Evolutionary conservation across 768 basidiomycete species (phyloP), one percentile per base, ranked within the genome.

Genomic region (Podaxis sp.): DNA sequence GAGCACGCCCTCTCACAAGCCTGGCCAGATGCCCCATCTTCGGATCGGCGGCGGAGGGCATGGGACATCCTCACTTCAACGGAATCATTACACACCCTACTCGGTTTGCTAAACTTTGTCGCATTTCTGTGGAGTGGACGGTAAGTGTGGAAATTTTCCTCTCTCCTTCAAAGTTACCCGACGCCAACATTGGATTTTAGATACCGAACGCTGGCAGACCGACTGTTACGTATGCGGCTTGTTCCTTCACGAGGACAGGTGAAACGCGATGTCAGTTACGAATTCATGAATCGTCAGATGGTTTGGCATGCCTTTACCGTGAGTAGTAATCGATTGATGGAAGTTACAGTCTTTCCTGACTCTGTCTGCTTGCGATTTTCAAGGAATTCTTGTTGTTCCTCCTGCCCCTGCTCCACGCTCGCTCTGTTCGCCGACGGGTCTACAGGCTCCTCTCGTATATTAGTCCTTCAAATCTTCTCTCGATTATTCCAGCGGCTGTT

Each of bases 251-350:
- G 86, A 35, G 76, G 80, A 44, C 81, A 88, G 36, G 80, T 87
- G 37, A 86, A 84, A 62, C 85, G 91, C 16, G 89, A 95, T 66
- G 91, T 98, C 54, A 96, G 92, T 68, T 99, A 97, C 73, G 97
- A 98, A 69, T 98, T 95, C 68, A 96, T 98, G 93, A 98, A 98
- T 68, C 90, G 97, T 65, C 96, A 98, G 72, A 91, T 99, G 83
- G 97, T 99, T 57, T 99, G 97, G 97, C 93, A 95, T 70, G 92
- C 94, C 0, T 96, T 98, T 72, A 98, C 97, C 5, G 96, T 96
- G 69, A 57, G 91, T 74, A 23, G 38, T 23, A 23, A 23, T 23
- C 25, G 37, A 21, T 46, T 44, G 36, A 50, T 14, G 21, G 32
- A 36, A 35, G 35, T 52, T 2, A 7, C 35, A 23, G 13, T 52